Percentiles rank a stretch among this genome's conserved stretches.
These are phyloP conservation scores for Fusarium brevicatenulatum DNA, from an alignment of 2,329 filamentous ascomycete species.

Conservation along the genomic window DNA sequence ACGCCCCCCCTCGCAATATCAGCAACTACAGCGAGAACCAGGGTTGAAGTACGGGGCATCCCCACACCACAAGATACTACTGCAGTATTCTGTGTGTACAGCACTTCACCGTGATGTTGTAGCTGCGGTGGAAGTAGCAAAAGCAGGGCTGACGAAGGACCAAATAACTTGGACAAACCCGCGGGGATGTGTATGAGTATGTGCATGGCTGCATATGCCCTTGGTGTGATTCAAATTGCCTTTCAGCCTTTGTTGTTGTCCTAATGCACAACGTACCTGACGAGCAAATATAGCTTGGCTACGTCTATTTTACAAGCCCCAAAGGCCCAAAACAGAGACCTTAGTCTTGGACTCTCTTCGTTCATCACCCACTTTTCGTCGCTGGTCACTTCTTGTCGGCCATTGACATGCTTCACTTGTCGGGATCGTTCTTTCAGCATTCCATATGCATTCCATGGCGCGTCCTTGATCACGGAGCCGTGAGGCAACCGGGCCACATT, in stretches of 20 bases:
- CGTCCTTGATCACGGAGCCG: conserved; percentile 10
- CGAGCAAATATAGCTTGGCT: conserved; percentile 15
- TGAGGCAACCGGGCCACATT: conserved; percentile 36
- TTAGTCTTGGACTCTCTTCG: neutral
- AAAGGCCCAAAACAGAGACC: neutral
- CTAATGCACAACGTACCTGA: conserved; percentile 19
- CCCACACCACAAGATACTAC: conserved; percentile 41
- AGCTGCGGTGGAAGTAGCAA: conserved; percentile 28
- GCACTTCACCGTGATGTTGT: conserved; percentile 33
- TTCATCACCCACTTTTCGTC: neutral
- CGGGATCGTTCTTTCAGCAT: conserved; percentile 23
- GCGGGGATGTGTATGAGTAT: conserved; percentile 26
- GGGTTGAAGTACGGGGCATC: conserved; percentile 34
- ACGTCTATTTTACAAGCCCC: neutral
- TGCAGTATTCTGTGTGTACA: conserved; percentile 33
- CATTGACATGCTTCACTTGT: neutral
- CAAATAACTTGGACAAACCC: conserved; percentile 30
- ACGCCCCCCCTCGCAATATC: conserved; percentile 35
- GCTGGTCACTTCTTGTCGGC: neutral
- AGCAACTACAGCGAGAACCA: conserved; percentile 30
- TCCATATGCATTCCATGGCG: conserved; percentile 32
- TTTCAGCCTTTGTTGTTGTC: conserved; percentile 28
- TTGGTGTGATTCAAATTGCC: conserved; percentile 25
- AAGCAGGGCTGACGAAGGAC: conserved; percentile 35
- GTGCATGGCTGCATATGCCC: conserved; percentile 26